Evolutionary conservation across 257 asterid genomes (phyloP).

Genomic region (Ballota nigra): DNA sequence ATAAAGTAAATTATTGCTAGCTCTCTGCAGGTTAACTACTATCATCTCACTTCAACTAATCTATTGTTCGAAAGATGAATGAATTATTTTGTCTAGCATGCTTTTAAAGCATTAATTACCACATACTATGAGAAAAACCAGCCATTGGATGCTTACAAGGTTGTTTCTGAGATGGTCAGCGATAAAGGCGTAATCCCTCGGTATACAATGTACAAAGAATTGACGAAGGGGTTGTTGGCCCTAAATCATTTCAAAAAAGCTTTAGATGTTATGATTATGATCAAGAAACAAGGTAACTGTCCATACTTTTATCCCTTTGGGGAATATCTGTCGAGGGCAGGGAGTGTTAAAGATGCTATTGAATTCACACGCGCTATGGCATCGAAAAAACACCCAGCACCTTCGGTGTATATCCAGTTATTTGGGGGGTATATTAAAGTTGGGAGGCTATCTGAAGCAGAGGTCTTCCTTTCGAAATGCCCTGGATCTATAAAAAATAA

Average conservation of each 20-base stretch:
- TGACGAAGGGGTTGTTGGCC: conserved; percentile 55
- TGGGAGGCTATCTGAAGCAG: conserved; percentile 62
- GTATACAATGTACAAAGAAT: conserved; percentile 54
- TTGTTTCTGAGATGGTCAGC: conserved; percentile 52
- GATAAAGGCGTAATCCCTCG: conserved; percentile 47
- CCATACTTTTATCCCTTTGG: conserved; percentile 58
- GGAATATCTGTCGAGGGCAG: conserved; percentile 48
- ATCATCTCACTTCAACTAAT: too few relatives aligned
- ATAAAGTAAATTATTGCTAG: too few relatives aligned
- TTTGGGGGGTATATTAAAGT: conserved; percentile 60
- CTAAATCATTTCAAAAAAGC: conserved; percentile 54
- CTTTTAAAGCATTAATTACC: conserved; percentile 48
- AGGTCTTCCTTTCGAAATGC: conserved; percentile 66
- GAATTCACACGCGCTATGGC: conserved; percentile 48
- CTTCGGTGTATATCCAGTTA: conserved; percentile 44
- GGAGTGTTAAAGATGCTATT: conserved; percentile 66
- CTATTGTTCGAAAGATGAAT: too few relatives aligned
- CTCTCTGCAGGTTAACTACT: too few relatives aligned
- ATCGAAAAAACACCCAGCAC: conserved; percentile 47
- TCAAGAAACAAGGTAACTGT: conserved; percentile 68
- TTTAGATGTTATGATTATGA: conserved; percentile 54
- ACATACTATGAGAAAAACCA: conserved; percentile 50
- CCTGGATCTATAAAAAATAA: conserved; percentile 56
- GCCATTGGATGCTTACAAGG: conserved; percentile 50
- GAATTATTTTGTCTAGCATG: too few relatives aligned